Percentiles rank a stretch among this genome's conserved stretches.
Conservation (phyloP, 768 basidiomycete species). For the Mrakia gelida region DNA sequence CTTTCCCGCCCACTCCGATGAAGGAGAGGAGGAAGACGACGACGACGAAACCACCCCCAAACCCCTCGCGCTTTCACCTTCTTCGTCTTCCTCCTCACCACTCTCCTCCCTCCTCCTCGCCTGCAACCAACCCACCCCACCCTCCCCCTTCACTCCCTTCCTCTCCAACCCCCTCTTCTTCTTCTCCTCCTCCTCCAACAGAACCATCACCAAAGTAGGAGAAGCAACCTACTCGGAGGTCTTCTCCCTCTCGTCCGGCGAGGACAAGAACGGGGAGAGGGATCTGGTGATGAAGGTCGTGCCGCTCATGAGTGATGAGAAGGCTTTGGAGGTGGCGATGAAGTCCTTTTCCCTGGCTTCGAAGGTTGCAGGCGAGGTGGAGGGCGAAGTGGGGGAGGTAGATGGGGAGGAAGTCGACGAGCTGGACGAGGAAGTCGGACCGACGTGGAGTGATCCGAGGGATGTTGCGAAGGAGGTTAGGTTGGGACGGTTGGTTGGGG, state of each 20-base stretch:
- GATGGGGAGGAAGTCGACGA: slow-evolving; percentile 15
- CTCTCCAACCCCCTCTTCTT: background rate
- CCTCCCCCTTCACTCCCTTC: background rate
- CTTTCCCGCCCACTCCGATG: background rate
- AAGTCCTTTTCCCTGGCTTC: slow-evolving; percentile 19
- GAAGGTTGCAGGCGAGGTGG: too few relatives aligned
- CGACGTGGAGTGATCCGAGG: slow-evolving; percentile 34
- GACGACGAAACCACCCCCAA: background rate
- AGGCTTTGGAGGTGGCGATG: slow-evolving; percentile 26
- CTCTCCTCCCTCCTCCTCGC: slow-evolving; percentile 13
- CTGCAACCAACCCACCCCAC: background rate
- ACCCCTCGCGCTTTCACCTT: background rate
- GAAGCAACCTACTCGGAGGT: slow-evolving; percentile 98
- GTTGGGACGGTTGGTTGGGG: slow-evolving; percentile 54
- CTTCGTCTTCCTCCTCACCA: background rate
- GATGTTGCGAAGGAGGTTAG: slow-evolving; percentile 43
- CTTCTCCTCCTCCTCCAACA: background rate
- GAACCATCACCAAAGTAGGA: slow-evolving; percentile 71
- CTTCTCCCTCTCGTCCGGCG: slow-evolving; percentile 60
- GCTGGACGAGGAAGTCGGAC: slow-evolving; percentile 51
- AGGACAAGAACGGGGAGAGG: slow-evolving; percentile 43
- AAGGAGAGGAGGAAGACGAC: background rate
- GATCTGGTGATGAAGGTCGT: slow-evolving; percentile 87
- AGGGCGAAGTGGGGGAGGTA: background rate
- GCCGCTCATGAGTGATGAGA: slow-evolving; percentile 53